Evolutionary conservation across 140 eudicot species (phyloP), one percentile per base, ranked within the genome.

Genomic region (Ambrosia hybrid): DNA sequence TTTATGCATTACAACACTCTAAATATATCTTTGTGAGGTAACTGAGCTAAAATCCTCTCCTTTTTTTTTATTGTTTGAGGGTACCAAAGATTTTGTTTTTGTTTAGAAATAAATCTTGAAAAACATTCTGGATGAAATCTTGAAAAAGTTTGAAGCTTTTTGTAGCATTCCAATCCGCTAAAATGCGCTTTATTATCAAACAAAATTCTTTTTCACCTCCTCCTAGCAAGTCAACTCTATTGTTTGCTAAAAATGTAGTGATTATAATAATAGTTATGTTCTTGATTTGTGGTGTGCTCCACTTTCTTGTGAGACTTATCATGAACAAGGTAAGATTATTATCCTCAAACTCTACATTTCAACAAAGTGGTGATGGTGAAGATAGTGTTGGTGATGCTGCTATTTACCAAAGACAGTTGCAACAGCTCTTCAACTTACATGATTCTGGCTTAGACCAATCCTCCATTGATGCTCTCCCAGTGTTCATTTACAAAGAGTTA

Each of bases 371-470:
- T 59, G 70, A 60, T 34, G 45, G 67, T 67, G 39, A 57, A 21
- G 26, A 21, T 17, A 38, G 75, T 71, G 76, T 67, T 72, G 79
- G 80, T 16, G 67, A 46, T 68, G 76, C 86, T 71, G 80, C 71
- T 38, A 75, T 85, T 52, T 80, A 76, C 68, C 99, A 88, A 73
- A 88, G 99, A 63, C 97, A 94, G 57, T 73, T 94, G 69, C 97
- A 91, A 57, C 92, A 88, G 4, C 97, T 94, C 52, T 91, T 94
- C 77, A 82, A 80, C 52, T 60, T 91, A 16, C 97, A 94, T 67
- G 97, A 90, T 55, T 86, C 90, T 51, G 99, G 99, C 13, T 61
- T 94, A 48, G 97, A 94, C 71, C 97, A 91, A 51, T 77, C 87
- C 57, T 75, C 82, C 68, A 88, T 91, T 78, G 97, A 94, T 78